These are phyloP conservation scores for Rhododendron ovatum DNA, from an alignment of 148 eudicot genomes.

Conservation along the genomic window DNA sequence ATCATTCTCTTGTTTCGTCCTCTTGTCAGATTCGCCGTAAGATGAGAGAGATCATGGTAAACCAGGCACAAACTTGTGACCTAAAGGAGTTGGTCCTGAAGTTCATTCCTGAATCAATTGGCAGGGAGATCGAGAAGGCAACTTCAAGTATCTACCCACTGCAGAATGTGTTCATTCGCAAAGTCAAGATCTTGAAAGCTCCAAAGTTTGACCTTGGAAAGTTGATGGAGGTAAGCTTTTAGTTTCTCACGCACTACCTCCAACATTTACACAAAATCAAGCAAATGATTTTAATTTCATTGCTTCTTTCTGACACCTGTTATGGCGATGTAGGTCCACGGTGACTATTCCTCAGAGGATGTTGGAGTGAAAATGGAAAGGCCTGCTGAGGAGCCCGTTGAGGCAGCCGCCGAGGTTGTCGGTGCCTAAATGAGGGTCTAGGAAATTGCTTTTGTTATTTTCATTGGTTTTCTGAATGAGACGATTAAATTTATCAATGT, in stretches of 20 bases:
- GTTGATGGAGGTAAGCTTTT: constrained; percentile 65
- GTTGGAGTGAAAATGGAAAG: constrained; percentile 71
- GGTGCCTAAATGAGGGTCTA: background rate
- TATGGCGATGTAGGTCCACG: constrained; percentile 53
- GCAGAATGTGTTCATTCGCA: constrained; percentile 75
- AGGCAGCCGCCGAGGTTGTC: constrained; percentile 39
- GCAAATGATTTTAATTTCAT: background rate
- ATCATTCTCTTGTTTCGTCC: background rate
- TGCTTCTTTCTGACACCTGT: constrained; percentile 18
- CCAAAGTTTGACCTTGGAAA: constrained; percentile 86
- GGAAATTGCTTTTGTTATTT: background rate
- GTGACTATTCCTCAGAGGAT: constrained; percentile 59
- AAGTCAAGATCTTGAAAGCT: constrained; percentile 82
- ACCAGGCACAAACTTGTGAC: constrained; percentile 76
- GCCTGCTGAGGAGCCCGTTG: constrained; percentile 61
- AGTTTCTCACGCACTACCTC: background rate
- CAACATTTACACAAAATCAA: background rate
- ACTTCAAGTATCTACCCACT: constrained; percentile 77
- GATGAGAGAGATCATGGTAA: constrained; percentile 87
- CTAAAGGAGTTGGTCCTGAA: constrained; percentile 77
- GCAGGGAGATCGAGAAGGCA: constrained; percentile 83
- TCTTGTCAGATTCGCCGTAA: constrained; percentile 63
- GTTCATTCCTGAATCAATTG: constrained; percentile 83
- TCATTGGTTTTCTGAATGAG: background rate
- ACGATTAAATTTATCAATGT: background rate